These are phyloP conservation scores for Lasiosphaeris hirsuta DNA, from an alignment of 495 filamentous ascomycete species.

Conservation along the genomic window DNA sequence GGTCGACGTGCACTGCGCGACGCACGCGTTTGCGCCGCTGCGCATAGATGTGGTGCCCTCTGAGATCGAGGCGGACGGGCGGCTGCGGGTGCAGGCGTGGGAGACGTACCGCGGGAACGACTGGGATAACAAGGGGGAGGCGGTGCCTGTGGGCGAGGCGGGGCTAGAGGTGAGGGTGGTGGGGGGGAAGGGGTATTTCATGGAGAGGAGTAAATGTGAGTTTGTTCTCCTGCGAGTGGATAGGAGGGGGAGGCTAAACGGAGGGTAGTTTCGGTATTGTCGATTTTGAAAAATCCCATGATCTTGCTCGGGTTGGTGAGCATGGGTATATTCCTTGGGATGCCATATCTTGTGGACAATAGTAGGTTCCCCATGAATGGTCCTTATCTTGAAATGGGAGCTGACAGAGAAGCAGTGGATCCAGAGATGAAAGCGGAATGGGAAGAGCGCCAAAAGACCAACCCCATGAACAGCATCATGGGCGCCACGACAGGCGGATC, in stretches of 20 bases:
- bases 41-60: constrained; percentile 68
- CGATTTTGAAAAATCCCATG: constrained; percentile 89
- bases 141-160: constrained; percentile 39
- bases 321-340: constrained; percentile 75
- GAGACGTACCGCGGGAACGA: constrained; percentile 86
- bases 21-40: constrained; percentile 70
- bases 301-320: constrained; percentile 83
- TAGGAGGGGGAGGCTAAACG: not conserved
- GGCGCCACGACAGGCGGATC: constrained; percentile 39
- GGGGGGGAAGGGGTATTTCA: constrained; percentile 67
- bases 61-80: constrained; percentile 45
- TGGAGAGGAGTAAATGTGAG: constrained; percentile 70
- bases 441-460: constrained; percentile 79
- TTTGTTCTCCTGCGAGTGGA: not conserved
- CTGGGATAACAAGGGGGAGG: constrained; percentile 76
- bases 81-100: constrained; percentile 60
- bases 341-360: constrained; percentile 93
- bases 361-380: constrained; percentile 56
- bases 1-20: constrained; percentile 69
- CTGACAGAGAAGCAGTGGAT: constrained; percentile 66
- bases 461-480: constrained; percentile 55
- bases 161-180: constrained; percentile 58
- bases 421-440: constrained; percentile 90
- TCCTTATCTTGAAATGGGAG: too few relatives aligned
- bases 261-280: constrained; percentile 49